phyloP scores from a whole-genome alignment of 2,329 filamentous ascomycete species.

The Endothia cerciana region DNA sequence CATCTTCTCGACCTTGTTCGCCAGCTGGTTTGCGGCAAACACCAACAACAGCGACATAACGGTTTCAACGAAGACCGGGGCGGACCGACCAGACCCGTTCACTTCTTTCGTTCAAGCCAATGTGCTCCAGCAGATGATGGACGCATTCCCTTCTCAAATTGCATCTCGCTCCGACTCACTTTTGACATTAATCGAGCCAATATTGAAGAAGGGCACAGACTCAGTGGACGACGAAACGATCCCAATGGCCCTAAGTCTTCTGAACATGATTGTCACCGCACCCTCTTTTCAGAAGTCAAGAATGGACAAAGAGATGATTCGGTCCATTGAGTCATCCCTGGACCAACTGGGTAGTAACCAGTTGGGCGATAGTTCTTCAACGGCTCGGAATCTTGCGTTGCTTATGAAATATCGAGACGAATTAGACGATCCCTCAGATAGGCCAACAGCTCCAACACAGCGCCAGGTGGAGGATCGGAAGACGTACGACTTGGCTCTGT shows the following conservation, averaged over 20 bases:
- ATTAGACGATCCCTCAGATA: constrained; percentile 49
- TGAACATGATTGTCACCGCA: constrained; percentile 63
- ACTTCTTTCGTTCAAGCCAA: constrained; percentile 60
- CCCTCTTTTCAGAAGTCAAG: constrained; percentile 58
- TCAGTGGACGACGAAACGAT: constrained; percentile 52
- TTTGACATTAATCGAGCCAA: constrained; percentile 64
- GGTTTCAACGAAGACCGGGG: constrained; percentile 31
- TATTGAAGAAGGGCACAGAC: constrained; percentile 52
- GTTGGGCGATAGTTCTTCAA: constrained; percentile 51
- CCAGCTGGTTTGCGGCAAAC: constrained; percentile 55
- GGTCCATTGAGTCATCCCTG: constrained; percentile 54
- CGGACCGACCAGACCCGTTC: constrained; percentile 45
- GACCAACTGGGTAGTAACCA: constrained; percentile 44
- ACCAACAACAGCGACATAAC: constrained; percentile 36
- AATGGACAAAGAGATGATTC: constrained; percentile 46
- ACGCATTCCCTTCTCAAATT: constrained; percentile 64
- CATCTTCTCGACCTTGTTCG: constrained; percentile 63
- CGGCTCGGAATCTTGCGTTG: constrained; percentile 59
- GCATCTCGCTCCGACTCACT: constrained; percentile 67
- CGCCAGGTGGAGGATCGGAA: constrained; percentile 63
- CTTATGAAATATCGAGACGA: constrained; percentile 61
- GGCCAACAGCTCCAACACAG: constrained; percentile 44
- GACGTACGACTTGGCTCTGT: constrained; percentile 64
- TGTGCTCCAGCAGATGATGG: constrained; percentile 68
- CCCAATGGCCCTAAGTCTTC: constrained; percentile 60